These are phyloP conservation scores for Kondoa subrosea DNA, from an alignment of 768 basidiomycete species.

Conservation along the genomic window DNA sequence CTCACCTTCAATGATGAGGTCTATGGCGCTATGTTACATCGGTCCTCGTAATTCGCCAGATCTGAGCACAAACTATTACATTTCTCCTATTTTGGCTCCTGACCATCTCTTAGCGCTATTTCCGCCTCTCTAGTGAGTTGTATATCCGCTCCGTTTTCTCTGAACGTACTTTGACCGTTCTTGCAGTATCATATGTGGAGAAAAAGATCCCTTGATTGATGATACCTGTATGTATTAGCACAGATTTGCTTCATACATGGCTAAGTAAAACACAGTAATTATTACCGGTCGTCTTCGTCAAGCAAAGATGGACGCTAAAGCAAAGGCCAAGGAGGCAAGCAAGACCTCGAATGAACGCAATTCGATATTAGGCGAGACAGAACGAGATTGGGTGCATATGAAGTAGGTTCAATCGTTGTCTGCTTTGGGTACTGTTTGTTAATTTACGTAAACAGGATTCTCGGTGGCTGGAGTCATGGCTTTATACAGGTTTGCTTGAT, in stretches of 20 bases:
- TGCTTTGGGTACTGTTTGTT: not conserved
- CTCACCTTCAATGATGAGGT: slow-evolving; percentile 96
- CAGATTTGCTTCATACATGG: no score
- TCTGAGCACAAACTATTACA: slow-evolving; percentile 83
- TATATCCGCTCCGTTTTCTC: no score
- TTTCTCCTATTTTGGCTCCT: slow-evolving; percentile 86
- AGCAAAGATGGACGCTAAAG: slow-evolving; percentile 63
- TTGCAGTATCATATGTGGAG: slow-evolving; percentile 40
- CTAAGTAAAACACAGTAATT: no score
- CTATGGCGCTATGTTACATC: slow-evolving; percentile 70
- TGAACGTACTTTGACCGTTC: not conserved
- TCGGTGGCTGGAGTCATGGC: slow-evolving; percentile 93
- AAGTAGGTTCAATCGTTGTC: not conserved
- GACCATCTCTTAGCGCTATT: slow-evolving; percentile 69
- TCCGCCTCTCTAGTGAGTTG: slow-evolving; percentile 49
- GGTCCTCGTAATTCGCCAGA: slow-evolving; percentile 87
- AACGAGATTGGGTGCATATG: slow-evolving; percentile 67
- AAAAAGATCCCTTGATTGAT: slow-evolving; percentile 89
- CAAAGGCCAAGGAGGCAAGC: slow-evolving; percentile 42
- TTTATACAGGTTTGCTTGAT: slow-evolving; percentile 29
- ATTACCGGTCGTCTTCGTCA: slow-evolving; percentile 89
- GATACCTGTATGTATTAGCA: no score
- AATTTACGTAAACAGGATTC: slow-evolving; percentile 53
- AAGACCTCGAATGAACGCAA: slow-evolving; percentile 16
- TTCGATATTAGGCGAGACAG: slow-evolving; percentile 44